Percentiles rank a stretch among this genome's conserved stretches.
Evolutionary conservation across 495 filamentous ascomycete genomes (phyloP).

Genomic region (Clavariopsis aquatica): DNA sequence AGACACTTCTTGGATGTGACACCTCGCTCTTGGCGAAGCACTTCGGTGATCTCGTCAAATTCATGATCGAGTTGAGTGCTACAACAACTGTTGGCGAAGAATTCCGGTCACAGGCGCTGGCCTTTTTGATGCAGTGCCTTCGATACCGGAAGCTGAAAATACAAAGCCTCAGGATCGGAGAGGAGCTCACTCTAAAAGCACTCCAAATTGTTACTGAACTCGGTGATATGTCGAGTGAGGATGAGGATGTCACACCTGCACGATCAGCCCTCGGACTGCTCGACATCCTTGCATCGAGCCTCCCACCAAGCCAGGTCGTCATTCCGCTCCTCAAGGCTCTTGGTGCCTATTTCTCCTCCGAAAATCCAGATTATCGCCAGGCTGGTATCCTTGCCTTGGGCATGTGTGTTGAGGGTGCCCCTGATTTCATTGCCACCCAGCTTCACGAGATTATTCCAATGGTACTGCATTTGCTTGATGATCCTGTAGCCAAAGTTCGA

Average conservation of each 20-base stretch:
- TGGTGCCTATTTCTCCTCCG: constrained; percentile 71
- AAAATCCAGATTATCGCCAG: constrained; percentile 74
- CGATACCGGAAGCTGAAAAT: constrained; percentile 94
- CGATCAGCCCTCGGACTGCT: constrained; percentile 83
- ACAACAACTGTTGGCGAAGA: constrained; percentile 78
- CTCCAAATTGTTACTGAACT: constrained; percentile 88
- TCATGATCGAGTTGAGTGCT: constrained; percentile 86
- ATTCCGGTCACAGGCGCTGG: constrained; percentile 81
- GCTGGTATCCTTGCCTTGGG: constrained; percentile 90
- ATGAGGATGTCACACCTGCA: constrained; percentile 88
- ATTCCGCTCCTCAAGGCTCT: constrained; percentile 87
- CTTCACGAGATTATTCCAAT: constrained; percentile 81
- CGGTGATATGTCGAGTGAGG: constrained; percentile 64
- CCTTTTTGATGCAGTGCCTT: constrained; percentile 89
- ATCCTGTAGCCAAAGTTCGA: constrained; percentile 77
- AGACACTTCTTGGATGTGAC: constrained; percentile 89
- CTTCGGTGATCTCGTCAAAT: constrained; percentile 86
- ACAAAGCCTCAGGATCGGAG: constrained; percentile 78
- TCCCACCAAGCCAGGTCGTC: constrained; percentile 92
- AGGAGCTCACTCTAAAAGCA: constrained; percentile 80
- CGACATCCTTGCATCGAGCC: constrained; percentile 79
- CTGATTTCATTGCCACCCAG: constrained; percentile 92
- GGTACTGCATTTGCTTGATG: constrained; percentile 80
- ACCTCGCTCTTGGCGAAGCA: constrained; percentile 77
- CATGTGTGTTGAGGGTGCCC: constrained; percentile 93